Conservation (phyloP, 805 yeast species). For the Blastobotrys parvus region DNA sequence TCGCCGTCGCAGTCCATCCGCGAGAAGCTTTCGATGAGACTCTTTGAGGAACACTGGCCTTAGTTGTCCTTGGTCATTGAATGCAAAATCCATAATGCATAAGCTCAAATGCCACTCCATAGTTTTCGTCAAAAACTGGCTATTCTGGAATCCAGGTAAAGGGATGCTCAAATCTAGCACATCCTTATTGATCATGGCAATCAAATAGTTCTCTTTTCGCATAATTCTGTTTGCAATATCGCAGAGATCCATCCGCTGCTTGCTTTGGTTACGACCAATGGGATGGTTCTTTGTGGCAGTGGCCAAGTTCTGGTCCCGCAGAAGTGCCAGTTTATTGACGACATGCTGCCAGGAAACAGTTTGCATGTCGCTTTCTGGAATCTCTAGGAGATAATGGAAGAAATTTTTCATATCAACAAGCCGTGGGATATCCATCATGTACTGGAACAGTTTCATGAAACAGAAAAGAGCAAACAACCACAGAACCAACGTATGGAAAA, state of each 20-base stretch:
- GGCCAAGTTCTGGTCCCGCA: conserved; percentile 74
- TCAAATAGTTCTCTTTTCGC: conserved; percentile 91
- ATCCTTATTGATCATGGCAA: conserved; percentile 77
- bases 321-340: conserved; percentile 61
- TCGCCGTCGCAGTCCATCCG: conserved; percentile 65
- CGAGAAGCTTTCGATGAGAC: conserved; percentile 53
- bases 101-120: conserved; percentile 90
- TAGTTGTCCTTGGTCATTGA: conserved; percentile 76
- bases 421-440: conserved; percentile 54
- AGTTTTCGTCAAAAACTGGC: conserved; percentile 60
- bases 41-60: conserved; percentile 64
- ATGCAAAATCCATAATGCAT: conserved; percentile 79
- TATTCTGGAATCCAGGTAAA: conserved; percentile 14
- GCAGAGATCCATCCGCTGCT: conserved; percentile 78
- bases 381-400: conserved; percentile 59
- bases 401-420: conserved; percentile 70
- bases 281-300: conserved; percentile 38
- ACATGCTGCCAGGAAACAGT: conserved; percentile 90
- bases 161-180: conserved; percentile 60
- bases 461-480: conserved; percentile 48
- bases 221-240: conserved; percentile 91
- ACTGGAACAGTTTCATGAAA: conserved; percentile 32
- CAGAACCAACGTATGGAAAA: conserved; percentile 48
- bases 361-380: conserved; percentile 76
- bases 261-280: conserved; percentile 25